Percentiles rank a stretch among this genome's conserved stretches.
Evolutionary conservation across 768 basidiomycete species (phyloP).

Genomic region (Leucogyrophana mollusca): DNA sequence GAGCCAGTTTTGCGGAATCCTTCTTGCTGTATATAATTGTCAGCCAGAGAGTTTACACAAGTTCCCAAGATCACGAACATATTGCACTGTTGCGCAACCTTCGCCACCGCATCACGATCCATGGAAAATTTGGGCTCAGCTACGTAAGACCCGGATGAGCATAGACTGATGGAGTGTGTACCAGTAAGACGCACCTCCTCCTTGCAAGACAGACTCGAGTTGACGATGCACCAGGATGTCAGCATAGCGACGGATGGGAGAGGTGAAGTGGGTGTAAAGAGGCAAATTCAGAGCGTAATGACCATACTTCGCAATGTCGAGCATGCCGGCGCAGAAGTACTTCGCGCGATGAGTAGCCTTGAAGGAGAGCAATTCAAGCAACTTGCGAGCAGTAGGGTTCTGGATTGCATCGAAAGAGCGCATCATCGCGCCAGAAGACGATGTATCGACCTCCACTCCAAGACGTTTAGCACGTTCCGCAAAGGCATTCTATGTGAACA

Average conservation of each 20-base stretch:
- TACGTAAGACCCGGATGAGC: slow-evolving; percentile 15
- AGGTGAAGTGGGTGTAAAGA: slow-evolving; percentile 92
- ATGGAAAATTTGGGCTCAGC: slow-evolving; percentile 91
- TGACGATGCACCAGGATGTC: slow-evolving; percentile 97
- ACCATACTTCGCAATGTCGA: slow-evolving; percentile 96
- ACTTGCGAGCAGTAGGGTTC: slow-evolving; percentile 69
- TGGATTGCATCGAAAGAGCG: slow-evolving; percentile 73
- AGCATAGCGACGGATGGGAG: slow-evolving; percentile 90
- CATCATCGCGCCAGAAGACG: slow-evolving; percentile 81
- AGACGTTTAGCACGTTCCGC: slow-evolving; percentile 78
- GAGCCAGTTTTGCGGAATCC: slow-evolving; percentile 87
- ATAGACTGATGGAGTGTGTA: background rate
- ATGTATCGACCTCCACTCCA: slow-evolving; percentile 78
- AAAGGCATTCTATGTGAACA: slow-evolving; percentile 62
- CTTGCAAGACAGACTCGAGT: slow-evolving; percentile 83
- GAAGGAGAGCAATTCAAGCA: slow-evolving; percentile 81
- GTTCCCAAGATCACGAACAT: slow-evolving; percentile 53
- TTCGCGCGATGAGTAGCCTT: slow-evolving; percentile 96
- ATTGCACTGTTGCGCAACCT: slow-evolving; percentile 97
- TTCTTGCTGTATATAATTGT: slow-evolving; percentile 58
- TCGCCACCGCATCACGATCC: slow-evolving; percentile 97
- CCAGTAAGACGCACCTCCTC: slow-evolving; percentile 60
- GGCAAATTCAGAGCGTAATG: slow-evolving; percentile 91
- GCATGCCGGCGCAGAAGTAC: slow-evolving; percentile 99
- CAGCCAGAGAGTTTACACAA: slow-evolving; percentile 3